These are phyloP conservation scores for Leccinum ochraceum DNA, from an alignment of 768 basidiomycete species.

Conservation along the genomic window DNA sequence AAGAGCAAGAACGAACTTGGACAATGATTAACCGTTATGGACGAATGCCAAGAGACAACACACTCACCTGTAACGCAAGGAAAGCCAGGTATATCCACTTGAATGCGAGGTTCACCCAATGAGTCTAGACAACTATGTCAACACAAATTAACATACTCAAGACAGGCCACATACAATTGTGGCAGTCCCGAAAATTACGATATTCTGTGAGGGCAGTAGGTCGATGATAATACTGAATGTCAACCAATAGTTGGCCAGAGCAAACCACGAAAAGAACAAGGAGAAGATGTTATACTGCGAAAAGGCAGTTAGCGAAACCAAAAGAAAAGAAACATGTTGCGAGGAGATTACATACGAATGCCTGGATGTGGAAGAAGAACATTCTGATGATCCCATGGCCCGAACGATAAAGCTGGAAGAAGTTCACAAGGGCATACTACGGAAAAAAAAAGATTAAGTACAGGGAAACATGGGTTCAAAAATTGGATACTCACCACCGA, in stretches of 20 bases:
- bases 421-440: slow-evolving; percentile 91
- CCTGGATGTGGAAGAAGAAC: slow-evolving; percentile 97
- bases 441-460: slow-evolving; percentile 7
- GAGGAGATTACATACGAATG: slow-evolving; percentile 55
- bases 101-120: slow-evolving; percentile 81
- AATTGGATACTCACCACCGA: slow-evolving; percentile 62
- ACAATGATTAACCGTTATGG: not conserved
- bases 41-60: not conserved
- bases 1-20: slow-evolving; percentile 66
- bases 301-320: slow-evolving; percentile 3
- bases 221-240: slow-evolving; percentile 97
- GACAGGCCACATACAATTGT: slow-evolving; percentile 54
- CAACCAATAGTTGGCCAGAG: slow-evolving; percentile 88
- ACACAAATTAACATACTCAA: not conserved
- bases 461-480: not conserved
- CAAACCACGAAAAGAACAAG: slow-evolving; percentile 91
- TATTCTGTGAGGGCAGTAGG: slow-evolving; percentile 54
- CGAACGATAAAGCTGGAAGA: slow-evolving; percentile 85
- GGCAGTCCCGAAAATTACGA: slow-evolving; percentile 71
- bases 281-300: slow-evolving; percentile 80
- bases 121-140: slow-evolving; percentile 48
- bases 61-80: slow-evolving; percentile 69
- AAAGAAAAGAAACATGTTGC: not conserved
- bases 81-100: slow-evolving; percentile 89
- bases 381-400: slow-evolving; percentile 88